Percentiles rank a stretch among this genome's conserved stretches.
Evolutionary conservation across 2,329 filamentous ascomycete species (phyloP).

Genomic region (Diaporthe humulicola): DNA sequence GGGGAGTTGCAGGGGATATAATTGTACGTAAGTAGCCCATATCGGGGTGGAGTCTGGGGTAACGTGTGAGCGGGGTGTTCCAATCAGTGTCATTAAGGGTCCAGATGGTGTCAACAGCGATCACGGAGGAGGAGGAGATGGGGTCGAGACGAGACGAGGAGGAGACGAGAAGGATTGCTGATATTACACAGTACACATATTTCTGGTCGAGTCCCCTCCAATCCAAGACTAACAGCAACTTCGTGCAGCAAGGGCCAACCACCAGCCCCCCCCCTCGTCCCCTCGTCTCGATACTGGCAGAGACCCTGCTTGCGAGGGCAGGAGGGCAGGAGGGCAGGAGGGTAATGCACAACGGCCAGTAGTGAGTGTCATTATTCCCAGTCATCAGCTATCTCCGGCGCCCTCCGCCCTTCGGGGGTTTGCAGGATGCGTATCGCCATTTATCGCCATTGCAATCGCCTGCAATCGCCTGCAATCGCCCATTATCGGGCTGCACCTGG

Average conservation of each 20-base stretch:
- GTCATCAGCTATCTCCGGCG: conserved; percentile 37
- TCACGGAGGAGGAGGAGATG: neutral
- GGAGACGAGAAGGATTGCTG: neutral
- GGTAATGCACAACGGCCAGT: neutral
- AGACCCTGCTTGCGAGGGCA: neutral
- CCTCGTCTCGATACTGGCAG: conserved; percentile 32
- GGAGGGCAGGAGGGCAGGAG: too few relatives aligned
- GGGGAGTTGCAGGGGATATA: neutral
- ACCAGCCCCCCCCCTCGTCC: neutral
- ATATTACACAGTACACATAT: neutral
- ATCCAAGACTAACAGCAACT: neutral
- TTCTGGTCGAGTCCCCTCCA: neutral
- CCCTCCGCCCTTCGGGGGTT: conserved; percentile 35
- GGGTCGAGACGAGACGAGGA: too few relatives aligned
- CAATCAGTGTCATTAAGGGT: conserved; percentile 31
- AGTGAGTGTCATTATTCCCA: conserved; percentile 32
- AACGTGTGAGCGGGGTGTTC: conserved; percentile 31
- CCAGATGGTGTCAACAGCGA: conserved; percentile 29
- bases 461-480: too few relatives aligned
- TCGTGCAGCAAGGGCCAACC: neutral
- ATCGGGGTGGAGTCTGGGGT: conserved; percentile 32
- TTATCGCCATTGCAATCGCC: too few relatives aligned
- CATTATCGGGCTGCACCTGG: conserved; percentile 10
- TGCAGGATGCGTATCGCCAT: conserved; percentile 10
- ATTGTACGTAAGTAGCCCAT: conserved; percentile 32